Evolutionary conservation across 805 yeast species (phyloP).

Genomic region (Barnettozyma sucrosica): DNA sequence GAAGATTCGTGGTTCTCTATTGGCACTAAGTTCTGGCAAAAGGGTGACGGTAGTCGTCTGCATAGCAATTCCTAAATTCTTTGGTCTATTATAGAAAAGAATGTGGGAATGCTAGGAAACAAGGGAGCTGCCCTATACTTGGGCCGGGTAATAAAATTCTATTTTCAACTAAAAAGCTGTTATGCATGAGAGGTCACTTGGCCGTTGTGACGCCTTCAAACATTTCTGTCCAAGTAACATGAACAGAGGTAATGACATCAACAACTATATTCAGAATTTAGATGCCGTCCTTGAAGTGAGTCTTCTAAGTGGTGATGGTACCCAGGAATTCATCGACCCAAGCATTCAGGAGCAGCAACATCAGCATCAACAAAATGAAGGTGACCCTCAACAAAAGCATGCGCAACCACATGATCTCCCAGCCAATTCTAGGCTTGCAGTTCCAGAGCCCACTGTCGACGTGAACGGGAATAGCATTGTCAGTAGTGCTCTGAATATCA

Average conservation of each 20-base stretch:
- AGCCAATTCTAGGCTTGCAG: not conserved
- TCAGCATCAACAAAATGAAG: too few relatives aligned
- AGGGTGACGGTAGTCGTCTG: too few relatives aligned
- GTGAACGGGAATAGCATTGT: not conserved
- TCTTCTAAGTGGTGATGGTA: slow-evolving; percentile 4
- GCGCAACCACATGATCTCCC: not conserved
- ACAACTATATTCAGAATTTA: slow-evolving; percentile 16
- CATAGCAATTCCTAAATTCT: not conserved
- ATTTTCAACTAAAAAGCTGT: too few relatives aligned
- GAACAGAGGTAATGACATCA: slow-evolving; percentile 6
- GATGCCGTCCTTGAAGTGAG: slow-evolving; percentile 15
- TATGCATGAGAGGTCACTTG: not conserved
- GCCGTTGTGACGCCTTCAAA: slow-evolving; percentile 1
- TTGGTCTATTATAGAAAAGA: too few relatives aligned
- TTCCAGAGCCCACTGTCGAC: not conserved
- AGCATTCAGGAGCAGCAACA: not conserved
- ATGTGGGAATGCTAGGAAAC: too few relatives aligned
- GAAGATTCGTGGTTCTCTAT: too few relatives aligned
- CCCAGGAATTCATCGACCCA: slow-evolving; percentile 11
- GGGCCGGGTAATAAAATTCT: not conserved
- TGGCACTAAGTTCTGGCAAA: too few relatives aligned
- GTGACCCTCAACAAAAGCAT: not conserved
- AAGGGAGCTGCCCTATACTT: too few relatives aligned
- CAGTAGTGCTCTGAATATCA: not conserved
- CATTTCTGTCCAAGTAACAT: not conserved